These are phyloP conservation scores for Solanum hybrid DNA, from an alignment of 305 asterid species.

Conservation along the genomic window DNA sequence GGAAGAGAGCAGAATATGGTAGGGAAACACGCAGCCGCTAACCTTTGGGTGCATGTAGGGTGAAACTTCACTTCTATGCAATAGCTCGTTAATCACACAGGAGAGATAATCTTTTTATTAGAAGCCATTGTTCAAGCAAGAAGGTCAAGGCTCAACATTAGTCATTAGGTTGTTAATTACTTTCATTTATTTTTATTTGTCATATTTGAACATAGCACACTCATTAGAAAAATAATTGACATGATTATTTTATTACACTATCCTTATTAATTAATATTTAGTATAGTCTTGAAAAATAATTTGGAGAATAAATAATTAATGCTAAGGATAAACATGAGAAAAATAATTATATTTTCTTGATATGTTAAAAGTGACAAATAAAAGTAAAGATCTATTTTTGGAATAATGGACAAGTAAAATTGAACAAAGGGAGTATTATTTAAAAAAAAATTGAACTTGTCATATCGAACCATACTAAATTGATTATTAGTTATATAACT, in stretches of 20 bases:
- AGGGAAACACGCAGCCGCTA: no score
- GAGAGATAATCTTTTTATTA: background rate
- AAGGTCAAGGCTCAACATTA: background rate
- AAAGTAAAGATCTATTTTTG: no score
- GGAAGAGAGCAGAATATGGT: no score
- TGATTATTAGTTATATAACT: background rate
- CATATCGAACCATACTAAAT: background rate
- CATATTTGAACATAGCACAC: no score
- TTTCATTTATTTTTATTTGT: background rate
- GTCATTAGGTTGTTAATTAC: background rate
- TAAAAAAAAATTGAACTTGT: background rate
- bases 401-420: background rate
- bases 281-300: background rate
- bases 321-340: background rate
- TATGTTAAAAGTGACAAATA: background rate
- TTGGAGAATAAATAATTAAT: background rate
- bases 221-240: no score
- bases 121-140: background rate
- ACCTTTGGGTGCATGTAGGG: no score
- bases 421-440: background rate
- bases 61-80: background rate
- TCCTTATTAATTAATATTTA: no score
- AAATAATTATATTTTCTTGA: background rate
- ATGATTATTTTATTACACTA: background rate
- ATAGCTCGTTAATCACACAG: rapidly evolving